Evolutionary conservation across 768 basidiomycete species (phyloP).

Genomic region (Hericium alpestre): DNA sequence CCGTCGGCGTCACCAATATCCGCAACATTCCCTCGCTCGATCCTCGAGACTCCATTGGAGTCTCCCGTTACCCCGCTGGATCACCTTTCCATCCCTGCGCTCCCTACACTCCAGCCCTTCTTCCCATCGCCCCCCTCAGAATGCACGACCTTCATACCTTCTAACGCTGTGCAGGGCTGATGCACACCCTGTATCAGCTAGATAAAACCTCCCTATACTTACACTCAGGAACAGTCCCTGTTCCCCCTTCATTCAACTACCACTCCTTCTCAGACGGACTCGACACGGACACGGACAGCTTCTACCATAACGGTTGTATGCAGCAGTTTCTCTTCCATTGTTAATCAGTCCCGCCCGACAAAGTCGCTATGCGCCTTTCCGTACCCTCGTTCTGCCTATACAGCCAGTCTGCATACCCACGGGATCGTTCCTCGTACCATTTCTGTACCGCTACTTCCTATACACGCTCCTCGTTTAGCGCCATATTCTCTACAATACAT

Average conservation of each 20-base stretch:
- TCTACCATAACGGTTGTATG: neutral
- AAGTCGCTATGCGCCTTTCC: neutral
- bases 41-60: conserved; percentile 9
- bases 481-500: too few species aligned
- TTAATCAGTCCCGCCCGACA: neutral
- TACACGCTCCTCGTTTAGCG: neutral
- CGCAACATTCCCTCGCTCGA: conserved; percentile 24
- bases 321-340: neutral
- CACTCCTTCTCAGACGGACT: too few species aligned
- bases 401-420: too few species aligned
- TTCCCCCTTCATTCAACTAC: too few species aligned
- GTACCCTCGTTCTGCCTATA: neutral
- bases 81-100: conserved; percentile 55
- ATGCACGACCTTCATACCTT: neutral
- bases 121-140: conserved; percentile 10
- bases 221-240: too few species aligned
- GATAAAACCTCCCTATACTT: too few species aligned
- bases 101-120: conserved; percentile 39
- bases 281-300: too few species aligned
- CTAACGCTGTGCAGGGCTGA: too few species aligned
- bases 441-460: neutral
- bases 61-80: conserved; percentile 22
- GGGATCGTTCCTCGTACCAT: neutral
- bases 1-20: conserved; percentile 61
- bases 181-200: too few species aligned